Conservation (phyloP, 2,329 filamentous ascomycete genomes). For the Epichloe bromicola region DNA sequence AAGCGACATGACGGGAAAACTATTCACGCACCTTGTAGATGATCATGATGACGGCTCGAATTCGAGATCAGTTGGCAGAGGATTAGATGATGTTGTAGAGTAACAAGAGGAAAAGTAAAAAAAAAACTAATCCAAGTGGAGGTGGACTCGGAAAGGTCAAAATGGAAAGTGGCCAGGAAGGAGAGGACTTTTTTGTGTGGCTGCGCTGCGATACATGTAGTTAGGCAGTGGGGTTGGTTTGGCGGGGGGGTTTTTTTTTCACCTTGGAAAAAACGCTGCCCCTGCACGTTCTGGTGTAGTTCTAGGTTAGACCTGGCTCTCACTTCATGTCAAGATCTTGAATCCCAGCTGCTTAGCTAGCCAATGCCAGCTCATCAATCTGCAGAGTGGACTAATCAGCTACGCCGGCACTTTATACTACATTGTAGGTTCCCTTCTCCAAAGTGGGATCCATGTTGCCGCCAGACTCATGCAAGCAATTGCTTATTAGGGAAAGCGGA, state of each 20-base stretch:
- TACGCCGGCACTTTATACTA: no score
- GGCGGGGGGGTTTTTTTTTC: background rate
- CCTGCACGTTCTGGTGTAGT: background rate
- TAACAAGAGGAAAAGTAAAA: background rate
- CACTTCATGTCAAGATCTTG: background rate
- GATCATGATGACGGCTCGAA: constrained; percentile 50
- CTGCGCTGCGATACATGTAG: background rate
- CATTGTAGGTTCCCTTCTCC: no score
- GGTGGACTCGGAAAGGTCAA: background rate
- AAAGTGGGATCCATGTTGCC: no score
- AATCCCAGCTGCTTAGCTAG: background rate
- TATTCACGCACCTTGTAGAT: constrained; percentile 51
- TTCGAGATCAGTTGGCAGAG: constrained; percentile 7
- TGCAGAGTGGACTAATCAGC: no score
- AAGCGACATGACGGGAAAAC: background rate
- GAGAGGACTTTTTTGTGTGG: background rate
- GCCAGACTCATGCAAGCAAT: no score
- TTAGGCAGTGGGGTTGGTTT: background rate
- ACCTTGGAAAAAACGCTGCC: background rate
- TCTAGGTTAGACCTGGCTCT: no score
- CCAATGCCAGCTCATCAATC: background rate
- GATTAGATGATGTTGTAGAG: constrained; percentile 7
- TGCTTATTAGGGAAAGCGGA: no score
- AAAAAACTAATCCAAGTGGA: background rate
- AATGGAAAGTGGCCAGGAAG: constrained; percentile 1